These are phyloP conservation scores for Ogataea paradorogensis DNA, from an alignment of 805 yeast species.

Conservation along the genomic window DNA sequence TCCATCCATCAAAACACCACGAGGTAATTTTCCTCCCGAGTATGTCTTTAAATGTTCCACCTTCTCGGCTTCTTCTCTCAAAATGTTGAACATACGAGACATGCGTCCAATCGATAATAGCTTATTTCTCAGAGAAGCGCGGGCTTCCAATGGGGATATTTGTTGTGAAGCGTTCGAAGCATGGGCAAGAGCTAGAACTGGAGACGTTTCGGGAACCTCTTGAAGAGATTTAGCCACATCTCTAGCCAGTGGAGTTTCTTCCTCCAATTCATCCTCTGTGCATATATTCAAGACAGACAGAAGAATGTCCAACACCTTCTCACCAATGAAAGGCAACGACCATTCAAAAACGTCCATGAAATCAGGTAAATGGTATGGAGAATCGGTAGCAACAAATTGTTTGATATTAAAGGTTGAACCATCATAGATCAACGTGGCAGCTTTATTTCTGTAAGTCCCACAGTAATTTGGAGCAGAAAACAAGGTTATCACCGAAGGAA, in stretches of 20 bases:
- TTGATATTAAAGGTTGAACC: constrained; percentile 90
- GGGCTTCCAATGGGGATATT: constrained; percentile 31
- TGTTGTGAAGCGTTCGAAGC: constrained; percentile 2
- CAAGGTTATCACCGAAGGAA: constrained; percentile 85
- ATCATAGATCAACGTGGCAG: constrained; percentile 89
- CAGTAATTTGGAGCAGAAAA: constrained; percentile 94
- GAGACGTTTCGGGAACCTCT: constrained; percentile 23
- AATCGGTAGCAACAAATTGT: constrained; percentile 86
- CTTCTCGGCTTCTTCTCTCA: constrained; percentile 84
- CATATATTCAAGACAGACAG: constrained; percentile 87
- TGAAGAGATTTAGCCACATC: constrained; percentile 34
- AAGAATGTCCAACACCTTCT: constrained; percentile 89
- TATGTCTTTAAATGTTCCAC: constrained; percentile 74
- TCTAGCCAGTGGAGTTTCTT: constrained; percentile 53
- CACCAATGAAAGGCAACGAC: constrained; percentile 96
- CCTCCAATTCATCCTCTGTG: constrained; percentile 87
- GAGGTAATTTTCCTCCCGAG: constrained; percentile 77
- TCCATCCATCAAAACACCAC: constrained; percentile 82
- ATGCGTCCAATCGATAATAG: constrained; percentile 90
- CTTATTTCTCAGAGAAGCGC: constrained; percentile 63
- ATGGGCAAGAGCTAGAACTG: constrained; percentile 29
- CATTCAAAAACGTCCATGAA: constrained; percentile 97
- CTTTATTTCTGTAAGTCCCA: constrained; percentile 88
- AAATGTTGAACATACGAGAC: constrained; percentile 84
- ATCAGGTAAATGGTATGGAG: constrained; percentile 95